These are phyloP conservation scores for Sporisorium scitamineum DNA, from an alignment of 1,284 basidiomycete species.

Conservation along the genomic window DNA sequence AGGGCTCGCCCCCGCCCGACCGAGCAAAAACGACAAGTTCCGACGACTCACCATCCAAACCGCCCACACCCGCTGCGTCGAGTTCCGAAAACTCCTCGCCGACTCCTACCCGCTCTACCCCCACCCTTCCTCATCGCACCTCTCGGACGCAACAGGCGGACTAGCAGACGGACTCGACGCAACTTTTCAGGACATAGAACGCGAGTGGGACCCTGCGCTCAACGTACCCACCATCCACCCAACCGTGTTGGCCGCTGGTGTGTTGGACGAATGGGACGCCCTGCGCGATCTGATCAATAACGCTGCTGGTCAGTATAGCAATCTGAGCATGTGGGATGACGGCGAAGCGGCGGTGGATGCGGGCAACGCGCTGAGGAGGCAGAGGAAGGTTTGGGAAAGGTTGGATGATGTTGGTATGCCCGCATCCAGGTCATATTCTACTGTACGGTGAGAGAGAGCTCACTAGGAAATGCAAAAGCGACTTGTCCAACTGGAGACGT, in stretches of 20 bases:
- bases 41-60: slow-evolving; percentile 42
- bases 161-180: slow-evolving; percentile 19
- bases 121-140: neutral
- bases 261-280: slow-evolving; percentile 63
- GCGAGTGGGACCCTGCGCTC: slow-evolving; percentile 36
- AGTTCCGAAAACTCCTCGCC: slow-evolving; percentile 26
- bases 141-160: slow-evolving; percentile 15
- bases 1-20: slow-evolving; percentile 39
- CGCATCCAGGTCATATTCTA: neutral
- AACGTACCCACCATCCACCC: slow-evolving; percentile 48
- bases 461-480: neutral
- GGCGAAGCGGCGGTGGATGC: slow-evolving; percentile 35
- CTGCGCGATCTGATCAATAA: slow-evolving; percentile 60
- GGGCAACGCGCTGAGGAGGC: slow-evolving; percentile 34
- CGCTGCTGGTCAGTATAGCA: slow-evolving; percentile 42
- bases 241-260: slow-evolving; percentile 20
- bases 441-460: neutral
- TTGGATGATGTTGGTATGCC: slow-evolving; percentile 32
- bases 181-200: slow-evolving; percentile 32
- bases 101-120: slow-evolving; percentile 32
- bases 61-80: slow-evolving; percentile 20
- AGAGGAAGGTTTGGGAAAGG: slow-evolving; percentile 32
- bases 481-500: too few relatives aligned
- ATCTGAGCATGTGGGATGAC: slow-evolving; percentile 38
- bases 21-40: slow-evolving; percentile 48